Conservation (phyloP, 352 stramenopile species). For the Globisporangium yorkense region DNA sequence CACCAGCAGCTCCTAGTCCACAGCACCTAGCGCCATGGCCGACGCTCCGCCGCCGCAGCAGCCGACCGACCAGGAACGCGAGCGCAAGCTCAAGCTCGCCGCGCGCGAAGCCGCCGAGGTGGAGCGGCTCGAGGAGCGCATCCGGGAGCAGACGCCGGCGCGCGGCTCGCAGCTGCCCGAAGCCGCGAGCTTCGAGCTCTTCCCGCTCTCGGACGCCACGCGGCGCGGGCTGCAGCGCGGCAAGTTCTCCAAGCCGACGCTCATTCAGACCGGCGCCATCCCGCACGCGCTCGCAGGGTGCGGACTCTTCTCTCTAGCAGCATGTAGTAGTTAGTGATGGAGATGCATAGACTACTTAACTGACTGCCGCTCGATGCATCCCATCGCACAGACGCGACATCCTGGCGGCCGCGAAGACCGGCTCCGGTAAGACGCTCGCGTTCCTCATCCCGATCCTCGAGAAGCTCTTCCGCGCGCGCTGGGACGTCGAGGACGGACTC, state of each 20-base stretch:
- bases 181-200: conserved; percentile 73
- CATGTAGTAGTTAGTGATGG: background rate
- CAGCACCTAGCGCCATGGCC: background rate
- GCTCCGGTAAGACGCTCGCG: conserved; percentile 92
- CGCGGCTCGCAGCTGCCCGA: conserved; percentile 74
- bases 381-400: conserved; percentile 69
- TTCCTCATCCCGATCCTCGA: conserved; percentile 89
- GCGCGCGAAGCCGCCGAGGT: conserved; percentile 72
- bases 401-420: conserved; percentile 90
- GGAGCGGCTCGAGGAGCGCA: conserved; percentile 50
- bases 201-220: conserved; percentile 80
- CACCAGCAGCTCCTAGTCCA: background rate
- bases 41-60: background rate
- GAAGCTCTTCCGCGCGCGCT: conserved; percentile 85
- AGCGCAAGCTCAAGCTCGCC: conserved; percentile 61
- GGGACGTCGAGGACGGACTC: conserved; percentile 91
- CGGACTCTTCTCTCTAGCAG: conserved; percentile 2
- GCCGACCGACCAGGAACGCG: conserved; percentile 12
- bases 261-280: conserved; percentile 86
- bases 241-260: conserved; percentile 82
- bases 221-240: conserved; percentile 64
- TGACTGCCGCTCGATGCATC: background rate
- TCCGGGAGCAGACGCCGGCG: conserved; percentile 65
- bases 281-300: conserved; percentile 77
- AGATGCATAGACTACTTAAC: background rate